Evolutionary conservation across 2,329 filamentous ascomycete genomes (phyloP).

Genomic region (Alternaria incomplexa): DNA sequence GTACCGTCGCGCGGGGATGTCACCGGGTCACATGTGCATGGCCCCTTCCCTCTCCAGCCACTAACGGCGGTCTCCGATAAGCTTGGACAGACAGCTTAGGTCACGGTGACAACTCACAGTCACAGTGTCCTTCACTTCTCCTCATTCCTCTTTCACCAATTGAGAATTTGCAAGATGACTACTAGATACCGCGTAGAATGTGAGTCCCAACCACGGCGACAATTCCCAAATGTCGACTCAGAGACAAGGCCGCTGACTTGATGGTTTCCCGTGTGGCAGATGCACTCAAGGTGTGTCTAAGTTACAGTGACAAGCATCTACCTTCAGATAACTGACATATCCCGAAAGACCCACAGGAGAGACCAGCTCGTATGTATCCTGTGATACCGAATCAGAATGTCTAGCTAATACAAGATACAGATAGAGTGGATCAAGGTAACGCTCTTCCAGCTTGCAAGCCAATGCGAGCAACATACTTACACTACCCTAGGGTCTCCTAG

Average conservation of each 20-base stretch:
- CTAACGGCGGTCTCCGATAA: conserved; percentile 36
- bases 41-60: conserved; percentile 21
- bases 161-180: conserved; percentile 40
- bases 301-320: not conserved
- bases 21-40: conserved; percentile 26
- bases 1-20: conserved; percentile 3
- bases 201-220: not conserved
- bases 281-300: conserved; percentile 65
- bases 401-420: conserved; percentile 38
- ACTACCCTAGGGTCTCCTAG: conserved; percentile 64
- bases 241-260: conserved; percentile 20
- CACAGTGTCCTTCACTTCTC: conserved; percentile 11
- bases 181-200: conserved; percentile 51
- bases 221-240: not conserved
- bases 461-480: not conserved
- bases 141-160: not conserved
- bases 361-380: conserved; percentile 80
- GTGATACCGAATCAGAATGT: not conserved
- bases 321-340: conserved; percentile 15
- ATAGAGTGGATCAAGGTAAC: conserved; percentile 89
- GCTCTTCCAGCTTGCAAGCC: too few species aligned
- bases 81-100: conserved; percentile 24
- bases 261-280: conserved; percentile 51
- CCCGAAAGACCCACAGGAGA: conserved; percentile 78
- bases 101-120: conserved; percentile 25